Base-by-base conservation (phyloP, 2,329 filamentous ascomycete genomes). In the Ascochyta koolunga region DNA sequence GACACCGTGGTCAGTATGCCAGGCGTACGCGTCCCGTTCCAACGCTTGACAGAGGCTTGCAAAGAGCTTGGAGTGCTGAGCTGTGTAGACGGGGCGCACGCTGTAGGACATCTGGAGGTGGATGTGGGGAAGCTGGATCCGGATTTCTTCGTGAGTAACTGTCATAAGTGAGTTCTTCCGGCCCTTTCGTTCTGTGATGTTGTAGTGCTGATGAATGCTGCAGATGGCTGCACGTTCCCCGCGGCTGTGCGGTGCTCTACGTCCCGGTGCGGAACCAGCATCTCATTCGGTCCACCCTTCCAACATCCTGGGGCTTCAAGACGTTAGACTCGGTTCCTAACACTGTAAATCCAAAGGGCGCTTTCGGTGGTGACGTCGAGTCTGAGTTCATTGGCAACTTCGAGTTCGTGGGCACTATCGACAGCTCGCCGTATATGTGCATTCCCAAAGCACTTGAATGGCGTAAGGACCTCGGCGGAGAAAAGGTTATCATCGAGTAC, bases 81-180 rank as follows among this genome's bases (percentile, higher is more conserved):
- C 64, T 78, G 91, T 18, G 79, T 97, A 32, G 93, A 98, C 70
- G 93, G 85, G 15, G 93, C 93, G 0, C 93, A 98, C 74, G 88
- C 89, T 1, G 77, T 96, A 21, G 93, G 93, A 2, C 89, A 95
- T 74, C 81, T 96, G 7, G 79, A 83, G 1, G 73, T 97, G 7
- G 84, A 96, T 72, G 76, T 97, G 13, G 60, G 70, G 0, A 72
- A 76, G 4, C 77, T 92, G 2, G 84, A 92, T 58, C 87, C 91
- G 0, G 93, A 97, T 73, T 97, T 96, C 77, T 90, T 96, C 68
- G 83, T 93, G 13, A 88, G 83, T 50, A 97, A 97, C 72, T 90
- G 87, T 21, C 70, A 72, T 47, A 73, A 72, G 67, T 71, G 45
- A 40, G 65, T 64, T 16, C 15, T 22, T 31, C 19, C 15, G 5